Evolutionary conservation across 129 eudicot genomes (phyloP).

Genomic region (Gnaphalium uliginosum): DNA sequence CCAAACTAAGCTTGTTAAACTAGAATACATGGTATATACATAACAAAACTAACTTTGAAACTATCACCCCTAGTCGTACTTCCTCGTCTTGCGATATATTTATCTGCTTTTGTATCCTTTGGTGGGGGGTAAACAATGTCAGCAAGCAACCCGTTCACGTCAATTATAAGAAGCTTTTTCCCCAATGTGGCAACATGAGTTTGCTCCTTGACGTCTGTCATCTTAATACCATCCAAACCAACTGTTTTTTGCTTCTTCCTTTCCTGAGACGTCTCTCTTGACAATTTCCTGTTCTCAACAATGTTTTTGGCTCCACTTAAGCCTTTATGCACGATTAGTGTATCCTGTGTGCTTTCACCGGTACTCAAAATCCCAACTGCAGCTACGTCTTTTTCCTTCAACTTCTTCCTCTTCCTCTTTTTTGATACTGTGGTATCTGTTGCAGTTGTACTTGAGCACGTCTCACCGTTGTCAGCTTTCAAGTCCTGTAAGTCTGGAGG

Average conservation of each 20-base stretch:
- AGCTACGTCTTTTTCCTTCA: slow-evolving; percentile 5
- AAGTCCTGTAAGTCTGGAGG: neutral
- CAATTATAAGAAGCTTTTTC: slow-evolving; percentile 79
- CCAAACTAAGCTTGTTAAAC: slow-evolving; percentile 23
- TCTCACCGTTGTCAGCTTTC: slow-evolving; percentile 9
- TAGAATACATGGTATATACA: slow-evolving; percentile 1
- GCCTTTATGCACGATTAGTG: neutral
- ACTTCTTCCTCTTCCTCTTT: slow-evolving; percentile 13
- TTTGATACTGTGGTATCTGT: neutral
- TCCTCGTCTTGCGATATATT: slow-evolving; percentile 49
- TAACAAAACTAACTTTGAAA: neutral
- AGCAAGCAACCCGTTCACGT: slow-evolving; percentile 89
- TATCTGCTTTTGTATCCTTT: slow-evolving; percentile 48
- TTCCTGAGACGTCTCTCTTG: neutral
- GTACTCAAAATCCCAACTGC: neutral
- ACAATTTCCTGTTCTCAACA: neutral
- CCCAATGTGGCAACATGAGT: slow-evolving; percentile 27
- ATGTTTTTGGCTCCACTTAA: slow-evolving; percentile 9
- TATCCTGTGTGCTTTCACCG: neutral
- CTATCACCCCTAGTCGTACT: slow-evolving; percentile 40
- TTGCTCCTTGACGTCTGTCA: slow-evolving; percentile 16
- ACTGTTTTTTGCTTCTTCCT: slow-evolving; percentile 1
- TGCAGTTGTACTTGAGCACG: slow-evolving; percentile 16
- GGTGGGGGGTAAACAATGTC: slow-evolving; percentile 60
- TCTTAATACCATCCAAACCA: neutral